Conservation (phyloP, 2,329 filamentous ascomycete genomes). For the Verticillium dahliae region DNA sequence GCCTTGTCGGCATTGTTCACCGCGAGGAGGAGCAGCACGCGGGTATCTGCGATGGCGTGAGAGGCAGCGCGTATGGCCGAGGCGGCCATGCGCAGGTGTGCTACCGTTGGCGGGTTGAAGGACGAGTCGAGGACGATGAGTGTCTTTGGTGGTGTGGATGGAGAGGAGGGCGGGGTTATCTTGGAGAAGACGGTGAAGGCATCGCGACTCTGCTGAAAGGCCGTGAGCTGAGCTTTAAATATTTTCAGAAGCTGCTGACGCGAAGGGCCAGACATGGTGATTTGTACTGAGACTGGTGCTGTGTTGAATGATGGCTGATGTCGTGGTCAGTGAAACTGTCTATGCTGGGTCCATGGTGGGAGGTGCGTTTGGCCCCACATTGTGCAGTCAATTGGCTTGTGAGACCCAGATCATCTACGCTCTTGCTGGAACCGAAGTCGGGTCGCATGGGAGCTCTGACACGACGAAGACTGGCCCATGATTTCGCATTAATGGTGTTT, state of each 20-base stretch:
- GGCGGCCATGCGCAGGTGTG: slow-evolving; percentile 51
- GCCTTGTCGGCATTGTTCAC: slow-evolving; percentile 62
- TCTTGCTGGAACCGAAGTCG: no score
- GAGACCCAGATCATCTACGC: no score
- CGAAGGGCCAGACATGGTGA: slow-evolving; percentile 6
- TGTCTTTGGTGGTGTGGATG: slow-evolving; percentile 16
- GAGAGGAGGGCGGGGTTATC: slow-evolving; percentile 1
- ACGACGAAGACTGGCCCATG: no score
- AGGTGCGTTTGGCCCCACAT: no score
- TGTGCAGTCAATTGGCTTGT: no score
- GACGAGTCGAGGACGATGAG: slow-evolving; percentile 60
- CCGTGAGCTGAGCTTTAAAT: slow-evolving; percentile 36
- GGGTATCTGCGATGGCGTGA: slow-evolving; percentile 11
- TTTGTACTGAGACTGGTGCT: neutral
- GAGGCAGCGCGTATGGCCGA: slow-evolving; percentile 30
- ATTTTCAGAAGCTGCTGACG: slow-evolving; percentile 26
- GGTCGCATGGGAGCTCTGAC: no score
- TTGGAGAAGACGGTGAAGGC: slow-evolving; percentile 35
- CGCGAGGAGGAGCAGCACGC: slow-evolving; percentile 54
- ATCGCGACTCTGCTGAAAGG: slow-evolving; percentile 35
- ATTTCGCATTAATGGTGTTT: no score
- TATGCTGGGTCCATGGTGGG: no score
- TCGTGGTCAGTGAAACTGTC: no score
- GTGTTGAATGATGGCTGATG: neutral
- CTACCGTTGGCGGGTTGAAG: slow-evolving; percentile 61